These are phyloP conservation scores for Lizonia empirigonia DNA, from an alignment of 2,329 filamentous ascomycete species.

Conservation along the genomic window DNA sequence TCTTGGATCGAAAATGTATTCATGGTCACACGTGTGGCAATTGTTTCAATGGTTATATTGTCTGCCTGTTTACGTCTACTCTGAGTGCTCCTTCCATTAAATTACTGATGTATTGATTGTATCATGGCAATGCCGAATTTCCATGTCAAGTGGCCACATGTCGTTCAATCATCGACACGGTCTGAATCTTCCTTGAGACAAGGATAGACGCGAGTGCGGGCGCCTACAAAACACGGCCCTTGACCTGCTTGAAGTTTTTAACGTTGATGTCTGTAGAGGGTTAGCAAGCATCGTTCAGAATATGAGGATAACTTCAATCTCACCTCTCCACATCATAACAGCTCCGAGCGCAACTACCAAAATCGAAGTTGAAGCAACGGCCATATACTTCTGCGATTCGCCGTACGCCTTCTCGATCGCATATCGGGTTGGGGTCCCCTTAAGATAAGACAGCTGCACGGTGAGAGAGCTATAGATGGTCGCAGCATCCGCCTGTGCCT, in stretches of 20 bases:
- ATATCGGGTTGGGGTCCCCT: conserved; percentile 55
- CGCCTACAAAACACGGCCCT: conserved; percentile 57
- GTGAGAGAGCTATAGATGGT: conserved; percentile 58
- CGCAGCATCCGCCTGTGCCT: conserved; percentile 41
- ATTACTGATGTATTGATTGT: background rate
- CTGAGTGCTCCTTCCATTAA: background rate
- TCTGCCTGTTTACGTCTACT: no score
- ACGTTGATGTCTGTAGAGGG: conserved; percentile 53
- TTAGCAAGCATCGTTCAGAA: background rate
- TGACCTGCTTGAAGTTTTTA: conserved; percentile 51
- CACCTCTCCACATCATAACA: conserved; percentile 51
- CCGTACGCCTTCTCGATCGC: conserved; percentile 43
- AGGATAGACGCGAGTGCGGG: background rate
- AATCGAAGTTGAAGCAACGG: conserved; percentile 34
- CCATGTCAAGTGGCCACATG: background rate
- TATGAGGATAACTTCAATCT: background rate
- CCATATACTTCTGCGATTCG: conserved; percentile 40
- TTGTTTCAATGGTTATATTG: no score
- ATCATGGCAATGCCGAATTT: background rate
- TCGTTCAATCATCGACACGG: background rate
- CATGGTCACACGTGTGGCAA: no score
- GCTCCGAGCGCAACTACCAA: conserved; percentile 39
- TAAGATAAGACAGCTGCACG: conserved; percentile 59
- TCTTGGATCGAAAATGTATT: no score
- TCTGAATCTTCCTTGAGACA: background rate